These are phyloP conservation scores for Linum tenue DNA, from an alignment of 345 rosid genomes.

Conservation along the genomic window DNA sequence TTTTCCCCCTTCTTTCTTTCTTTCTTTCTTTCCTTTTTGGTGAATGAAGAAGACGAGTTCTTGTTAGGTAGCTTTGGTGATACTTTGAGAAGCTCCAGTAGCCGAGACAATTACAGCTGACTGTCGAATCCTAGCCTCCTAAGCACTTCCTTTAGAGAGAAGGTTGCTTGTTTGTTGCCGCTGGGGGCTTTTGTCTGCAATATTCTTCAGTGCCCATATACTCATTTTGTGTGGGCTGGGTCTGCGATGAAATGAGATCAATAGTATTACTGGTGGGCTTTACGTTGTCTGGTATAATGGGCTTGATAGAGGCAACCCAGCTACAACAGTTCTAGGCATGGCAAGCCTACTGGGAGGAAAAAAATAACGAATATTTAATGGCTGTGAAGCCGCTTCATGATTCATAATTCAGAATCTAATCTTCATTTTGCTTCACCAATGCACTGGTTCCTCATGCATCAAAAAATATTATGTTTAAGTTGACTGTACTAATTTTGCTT, in stretches of 20 bases:
- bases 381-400: no score
- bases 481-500: no score
- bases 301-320: not conserved
- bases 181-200: not conserved
- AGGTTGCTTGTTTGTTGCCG: not conserved
- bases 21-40: no score
- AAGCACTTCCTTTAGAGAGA: not conserved
- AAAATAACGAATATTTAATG: no score
- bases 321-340: no score
- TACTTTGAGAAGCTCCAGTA: not conserved
- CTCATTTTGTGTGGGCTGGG: not conserved
- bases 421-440: not conserved
- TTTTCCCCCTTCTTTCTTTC: no score
- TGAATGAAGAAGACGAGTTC: not conserved
- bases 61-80: not conserved
- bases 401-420: no score
- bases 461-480: no score
- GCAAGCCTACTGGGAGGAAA: no score
- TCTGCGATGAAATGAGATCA: not conserved
- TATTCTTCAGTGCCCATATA: no score
- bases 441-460: not conserved
- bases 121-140: not conserved
- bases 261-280: not conserved
- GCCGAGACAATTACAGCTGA: not conserved
- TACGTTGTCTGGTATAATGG: not conserved